These are phyloP conservation scores for Tetrahymena borealis DNA, from an alignment of 73 alveolate genomes.

Conservation along the genomic window DNA sequence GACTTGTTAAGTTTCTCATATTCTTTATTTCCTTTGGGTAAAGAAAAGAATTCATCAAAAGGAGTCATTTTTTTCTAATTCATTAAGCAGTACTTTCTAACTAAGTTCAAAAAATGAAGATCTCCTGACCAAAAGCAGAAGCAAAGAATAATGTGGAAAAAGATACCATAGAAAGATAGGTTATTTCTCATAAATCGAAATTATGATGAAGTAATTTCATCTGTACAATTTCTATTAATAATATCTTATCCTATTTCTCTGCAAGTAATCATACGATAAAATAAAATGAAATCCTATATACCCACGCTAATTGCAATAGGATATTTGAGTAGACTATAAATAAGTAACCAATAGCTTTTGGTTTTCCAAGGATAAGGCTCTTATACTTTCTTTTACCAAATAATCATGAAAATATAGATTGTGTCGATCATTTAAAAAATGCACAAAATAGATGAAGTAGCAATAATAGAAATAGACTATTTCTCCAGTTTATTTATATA, in stretches of 20 bases:
- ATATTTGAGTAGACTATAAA: not conserved
- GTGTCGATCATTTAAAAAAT: not conserved
- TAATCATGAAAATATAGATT: not conserved
- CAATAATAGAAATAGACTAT: not conserved
- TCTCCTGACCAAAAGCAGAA: not conserved
- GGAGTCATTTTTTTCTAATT: not conserved
- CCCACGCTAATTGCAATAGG: not conserved
- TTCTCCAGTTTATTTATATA: not conserved
- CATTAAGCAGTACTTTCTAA: not conserved
- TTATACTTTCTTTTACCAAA: not conserved
- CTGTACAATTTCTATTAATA: not conserved
- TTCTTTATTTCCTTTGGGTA: not conserved
- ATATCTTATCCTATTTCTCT: not conserved
- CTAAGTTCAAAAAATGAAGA: not conserved
- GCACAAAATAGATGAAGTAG: not conserved
- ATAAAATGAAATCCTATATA: not conserved
- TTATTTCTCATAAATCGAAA: not conserved
- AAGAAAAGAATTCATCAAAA: not conserved
- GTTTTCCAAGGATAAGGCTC: not conserved
- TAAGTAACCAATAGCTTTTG: not conserved
- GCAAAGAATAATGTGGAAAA: not conserved
- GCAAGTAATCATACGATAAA: not conserved
- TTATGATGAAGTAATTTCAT: not conserved
- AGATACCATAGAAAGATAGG: not conserved
- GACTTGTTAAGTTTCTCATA: not conserved